Base-by-base conservation (phyloP, 192 early-diverging fungal species). In the Mortierella alpina region DNA sequence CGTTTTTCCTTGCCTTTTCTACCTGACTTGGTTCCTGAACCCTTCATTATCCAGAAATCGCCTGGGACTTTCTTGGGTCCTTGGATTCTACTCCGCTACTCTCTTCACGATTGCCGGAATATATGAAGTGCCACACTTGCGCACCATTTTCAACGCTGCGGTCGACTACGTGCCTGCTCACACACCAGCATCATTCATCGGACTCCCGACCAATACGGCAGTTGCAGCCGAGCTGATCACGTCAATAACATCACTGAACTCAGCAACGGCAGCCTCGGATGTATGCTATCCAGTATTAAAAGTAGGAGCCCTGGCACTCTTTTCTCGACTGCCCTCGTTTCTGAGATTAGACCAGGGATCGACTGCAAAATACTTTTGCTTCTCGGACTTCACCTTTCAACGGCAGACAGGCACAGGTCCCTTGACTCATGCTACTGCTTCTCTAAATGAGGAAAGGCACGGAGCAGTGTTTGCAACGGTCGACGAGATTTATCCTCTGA, bases 41-140 rank as follows among this genome's bases (percentile, higher is more conserved):
- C 77, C 77, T 13, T 72, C 69, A 14, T 22, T 80, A 3, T 59
- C 65, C 55, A 80, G 68, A 8, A 80, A 80, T 48, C 50, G 77
- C n/a, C 48, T 72, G 52, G 77, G 77, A 11, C 66, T 80, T n/a
- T 80, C 77, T 22, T 80, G 77, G 77, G 77, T 72, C 17, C 14
- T 72, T 14, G 70, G 77, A 0, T 80, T 80, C 13, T 80, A 68
- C 44, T 80, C 77, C 0, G 77, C 77, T 1, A 50, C 47, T 2
- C 39, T 80, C 7, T 72, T 80, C 17, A 72, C 77, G 13, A 31
- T 80, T 23, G 69, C 65, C 2, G 77, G 59, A 6, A 23, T 80
- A 2, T 80, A 80, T 46, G 77, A 80, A 47, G 66, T 68, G 1
- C 77, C 77, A 6, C 63, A 80, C 48, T 18, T 80, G 40, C 40